phyloP scores from a whole-genome alignment of 2,329 filamentous ascomycete genomes.

The Ophiostoma triangulosporum region DNA sequence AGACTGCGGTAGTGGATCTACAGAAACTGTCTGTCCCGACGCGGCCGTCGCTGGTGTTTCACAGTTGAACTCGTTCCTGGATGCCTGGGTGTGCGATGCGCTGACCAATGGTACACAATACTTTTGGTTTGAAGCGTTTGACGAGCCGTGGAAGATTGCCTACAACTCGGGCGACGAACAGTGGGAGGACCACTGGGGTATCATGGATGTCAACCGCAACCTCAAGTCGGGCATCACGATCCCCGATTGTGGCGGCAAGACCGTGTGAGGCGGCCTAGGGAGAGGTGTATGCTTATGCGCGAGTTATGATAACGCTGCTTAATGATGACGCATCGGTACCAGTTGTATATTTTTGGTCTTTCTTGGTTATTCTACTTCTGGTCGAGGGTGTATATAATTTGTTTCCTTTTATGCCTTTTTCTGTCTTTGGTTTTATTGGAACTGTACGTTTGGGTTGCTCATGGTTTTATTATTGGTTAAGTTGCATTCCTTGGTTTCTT shows the following conservation, averaged over 20 bases:
- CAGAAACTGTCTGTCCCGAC: slow-evolving; percentile 37
- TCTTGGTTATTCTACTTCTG: neutral
- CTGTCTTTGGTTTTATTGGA: neutral
- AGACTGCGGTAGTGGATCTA: slow-evolving; percentile 48
- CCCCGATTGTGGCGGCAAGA: slow-evolving; percentile 72
- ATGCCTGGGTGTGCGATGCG: slow-evolving; percentile 70
- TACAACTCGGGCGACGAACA: slow-evolving; percentile 57
- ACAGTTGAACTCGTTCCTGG: slow-evolving; percentile 77
- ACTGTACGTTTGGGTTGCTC: neutral
- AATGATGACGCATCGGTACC: neutral
- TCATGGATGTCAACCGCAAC: slow-evolving; percentile 74
- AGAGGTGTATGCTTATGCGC: neutral
- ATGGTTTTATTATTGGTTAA: neutral
- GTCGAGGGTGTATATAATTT: neutral
- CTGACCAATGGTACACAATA: slow-evolving; percentile 77
- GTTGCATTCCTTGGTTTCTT: neutral
- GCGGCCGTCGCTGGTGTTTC: slow-evolving; percentile 66
- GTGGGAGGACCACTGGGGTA: slow-evolving; percentile 94
- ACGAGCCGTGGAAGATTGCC: slow-evolving; percentile 83
- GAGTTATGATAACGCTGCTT: neutral
- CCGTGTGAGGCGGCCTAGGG: slow-evolving; percentile 32
- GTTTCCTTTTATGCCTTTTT: neutral
- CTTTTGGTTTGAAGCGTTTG: slow-evolving; percentile 96
- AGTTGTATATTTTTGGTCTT: neutral
- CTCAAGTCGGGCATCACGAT: slow-evolving; percentile 76